phyloP scores from a whole-genome alignment of 225 moss, liverwort and hornwort genomes.

The Anthoceros angustus region DNA sequence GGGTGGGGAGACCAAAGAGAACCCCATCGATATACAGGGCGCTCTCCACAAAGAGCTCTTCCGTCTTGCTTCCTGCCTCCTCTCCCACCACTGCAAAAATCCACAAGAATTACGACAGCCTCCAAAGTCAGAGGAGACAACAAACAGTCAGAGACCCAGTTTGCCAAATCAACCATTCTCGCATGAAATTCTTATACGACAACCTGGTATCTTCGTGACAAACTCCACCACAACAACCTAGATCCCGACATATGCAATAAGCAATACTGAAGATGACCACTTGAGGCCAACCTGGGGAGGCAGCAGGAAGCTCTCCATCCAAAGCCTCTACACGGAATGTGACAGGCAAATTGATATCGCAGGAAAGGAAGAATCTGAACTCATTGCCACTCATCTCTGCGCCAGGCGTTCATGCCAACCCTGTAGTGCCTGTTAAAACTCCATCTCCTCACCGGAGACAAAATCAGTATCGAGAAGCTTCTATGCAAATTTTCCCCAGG shows the following conservation, averaged over 20 bases:
- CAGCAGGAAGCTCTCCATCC: conserved; percentile 45
- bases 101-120: too few species aligned
- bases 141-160: conserved; percentile 4
- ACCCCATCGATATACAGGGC: conserved; percentile 77
- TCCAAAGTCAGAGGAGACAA: background rate
- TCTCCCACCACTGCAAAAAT: conserved; percentile 6
- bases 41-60: conserved; percentile 98
- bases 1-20: conserved; percentile 86
- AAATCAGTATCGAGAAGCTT: too few species aligned
- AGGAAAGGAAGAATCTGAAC: conserved; percentile 75
- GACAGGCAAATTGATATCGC: conserved; percentile 93
- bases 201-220: background rate
- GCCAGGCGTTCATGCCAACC: background rate
- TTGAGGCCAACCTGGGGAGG: conserved; percentile 20
- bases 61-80: conserved; percentile 28
- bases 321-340: conserved; percentile 78
- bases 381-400: conserved; percentile 60
- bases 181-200: too few species aligned
- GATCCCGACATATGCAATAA: background rate
- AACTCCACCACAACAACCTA: background rate
- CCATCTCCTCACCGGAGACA: background rate
- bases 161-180: background rate
- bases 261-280: background rate
- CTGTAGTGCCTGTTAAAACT: background rate
- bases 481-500: too few species aligned